Evolutionary conservation across 306 rosid species (phyloP).

Genomic region (Quercus dentata): DNA sequence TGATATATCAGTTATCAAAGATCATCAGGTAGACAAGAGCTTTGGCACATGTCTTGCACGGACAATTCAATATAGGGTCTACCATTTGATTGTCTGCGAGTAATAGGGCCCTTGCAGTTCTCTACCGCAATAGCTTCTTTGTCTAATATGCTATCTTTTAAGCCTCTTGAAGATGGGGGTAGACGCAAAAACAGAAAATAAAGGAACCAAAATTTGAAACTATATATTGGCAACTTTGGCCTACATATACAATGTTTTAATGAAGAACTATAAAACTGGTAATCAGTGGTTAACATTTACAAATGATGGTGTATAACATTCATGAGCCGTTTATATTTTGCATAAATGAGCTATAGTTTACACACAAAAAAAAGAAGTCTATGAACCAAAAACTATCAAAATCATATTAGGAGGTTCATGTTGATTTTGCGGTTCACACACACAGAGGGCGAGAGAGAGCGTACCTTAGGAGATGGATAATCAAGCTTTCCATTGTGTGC

Average conservation of each 20-base stretch:
- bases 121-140: no score
- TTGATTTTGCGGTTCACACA: no score
- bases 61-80: background rate
- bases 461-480: slow-evolving; percentile 48
- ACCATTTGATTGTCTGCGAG: background rate
- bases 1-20: background rate
- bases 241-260: no score
- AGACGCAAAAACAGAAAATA: no score
- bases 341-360: background rate
- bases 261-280: no score
- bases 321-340: background rate
- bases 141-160: no score
- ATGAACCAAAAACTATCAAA: background rate
- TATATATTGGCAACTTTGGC: no score
- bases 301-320: no score
- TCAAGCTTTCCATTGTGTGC: slow-evolving; percentile 38
- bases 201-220: no score
- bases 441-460: slow-evolving; percentile 1
- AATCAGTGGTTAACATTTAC: no score
- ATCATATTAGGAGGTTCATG: background rate
- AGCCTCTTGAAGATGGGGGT: no score
- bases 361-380: background rate
- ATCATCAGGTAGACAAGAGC: background rate
- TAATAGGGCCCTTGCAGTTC: no score
- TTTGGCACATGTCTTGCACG: background rate